These are phyloP conservation scores for Sechiopsis laciniata DNA, from an alignment of 306 rosid species.

Conservation along the genomic window DNA sequence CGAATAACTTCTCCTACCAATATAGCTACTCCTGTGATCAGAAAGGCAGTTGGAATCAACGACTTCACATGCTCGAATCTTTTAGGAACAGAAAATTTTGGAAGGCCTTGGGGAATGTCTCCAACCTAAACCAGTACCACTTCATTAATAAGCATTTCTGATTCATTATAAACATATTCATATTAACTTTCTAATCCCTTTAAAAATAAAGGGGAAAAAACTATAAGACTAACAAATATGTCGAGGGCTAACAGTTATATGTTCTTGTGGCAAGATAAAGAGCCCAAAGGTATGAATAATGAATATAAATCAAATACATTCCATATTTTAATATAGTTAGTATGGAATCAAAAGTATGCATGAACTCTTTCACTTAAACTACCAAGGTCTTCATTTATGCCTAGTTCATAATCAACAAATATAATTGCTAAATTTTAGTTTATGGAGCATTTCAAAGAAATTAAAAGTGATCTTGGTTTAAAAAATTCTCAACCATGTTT, in stretches of 20 bases:
- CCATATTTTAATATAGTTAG: background rate
- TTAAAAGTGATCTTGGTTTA: background rate
- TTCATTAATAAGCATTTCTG: constrained; percentile 20
- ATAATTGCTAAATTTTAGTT: constrained; percentile 4
- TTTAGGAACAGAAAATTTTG: constrained; percentile 76
- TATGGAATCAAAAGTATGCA: background rate
- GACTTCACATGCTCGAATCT: constrained; percentile 56
- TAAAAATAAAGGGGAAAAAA: background rate
- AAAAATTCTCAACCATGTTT: background rate
- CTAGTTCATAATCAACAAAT: constrained; percentile 1
- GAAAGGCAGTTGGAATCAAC: constrained; percentile 86
- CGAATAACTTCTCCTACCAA: constrained; percentile 52
- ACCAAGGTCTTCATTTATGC: background rate
- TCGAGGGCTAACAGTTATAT: background rate
- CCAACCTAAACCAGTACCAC: constrained; percentile 61
- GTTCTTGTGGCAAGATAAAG: background rate
- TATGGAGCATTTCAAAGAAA: background rate
- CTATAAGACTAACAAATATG: background rate
- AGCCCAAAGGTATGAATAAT: background rate
- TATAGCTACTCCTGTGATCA: constrained; percentile 94
- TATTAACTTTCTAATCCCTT: background rate
- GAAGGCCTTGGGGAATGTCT: constrained; percentile 91
- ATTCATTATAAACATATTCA: background rate
- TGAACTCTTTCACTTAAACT: too few species aligned
- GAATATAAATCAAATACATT: background rate